Evolutionary conservation across 2,329 filamentous ascomycete genomes (phyloP), one percentile per base, ranked within the genome.

Genomic region (Exophiala aquamarina): DNA sequence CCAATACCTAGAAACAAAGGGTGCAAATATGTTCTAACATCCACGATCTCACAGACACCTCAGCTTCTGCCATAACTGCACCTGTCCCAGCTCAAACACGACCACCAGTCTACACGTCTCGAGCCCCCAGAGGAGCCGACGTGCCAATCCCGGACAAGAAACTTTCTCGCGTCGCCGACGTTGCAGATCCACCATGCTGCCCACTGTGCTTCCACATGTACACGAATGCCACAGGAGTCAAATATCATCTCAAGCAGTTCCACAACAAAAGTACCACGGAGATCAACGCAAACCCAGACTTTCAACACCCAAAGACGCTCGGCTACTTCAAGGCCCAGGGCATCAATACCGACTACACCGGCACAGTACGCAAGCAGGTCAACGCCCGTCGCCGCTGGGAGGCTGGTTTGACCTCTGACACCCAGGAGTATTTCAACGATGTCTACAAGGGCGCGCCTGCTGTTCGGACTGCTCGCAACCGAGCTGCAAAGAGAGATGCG

Each of bases 321-420:
- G 42, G 36, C 9, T 47, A 19, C 14, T 54, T 44, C 23, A 17
- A 15, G 3, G 17, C 8, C 20, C 39, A 33, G 3, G 47, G 47
- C 14, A 5, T 37, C 23, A 47, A 54, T 35, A 33, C 38, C 19
- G 40, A 44, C 10, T 50, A 55, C 21, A 47, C 18, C 4, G 33
- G 61, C 51, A 36, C 28, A 48, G 17, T 50, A 11, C 31, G 33
- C 3, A 54, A 54, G 28, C 50, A 54, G 40, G 10, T 35, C 9
- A 46, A 49, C 13, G 47, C 35, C 5, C 42, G 36, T 8, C 47
- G 39, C 11, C 46, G 50, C 13, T 49, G 41, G 47, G 40, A 14
- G 7, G 15, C 11, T 15, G 50, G 50, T 33, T 34, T 53, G n/a
- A 49, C 29, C 21, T 31, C 33, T 2, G 38, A 31, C 13, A 34